These are phyloP conservation scores for Globisporangium recalcitrans DNA, from an alignment of 352 stramenopile species.

Conservation along the genomic window DNA sequence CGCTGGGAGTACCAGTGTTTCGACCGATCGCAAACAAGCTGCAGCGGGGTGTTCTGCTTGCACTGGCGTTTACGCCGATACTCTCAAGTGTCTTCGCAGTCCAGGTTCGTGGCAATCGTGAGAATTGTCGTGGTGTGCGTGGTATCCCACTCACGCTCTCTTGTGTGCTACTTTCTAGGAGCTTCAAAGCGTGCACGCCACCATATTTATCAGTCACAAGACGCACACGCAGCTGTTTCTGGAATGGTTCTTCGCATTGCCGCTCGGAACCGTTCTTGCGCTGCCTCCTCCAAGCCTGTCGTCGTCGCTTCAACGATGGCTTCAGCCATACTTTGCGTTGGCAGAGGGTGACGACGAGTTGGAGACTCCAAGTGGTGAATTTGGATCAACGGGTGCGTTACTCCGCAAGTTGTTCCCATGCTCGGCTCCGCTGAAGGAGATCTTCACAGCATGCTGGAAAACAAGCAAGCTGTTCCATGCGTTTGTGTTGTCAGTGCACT, in stretches of 20 bases:
- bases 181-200: slow-evolving; percentile 51
- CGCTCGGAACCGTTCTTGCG: slow-evolving; percentile 46
- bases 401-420: slow-evolving; percentile 39
- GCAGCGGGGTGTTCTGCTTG: slow-evolving; percentile 41
- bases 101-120: slow-evolving; percentile 35
- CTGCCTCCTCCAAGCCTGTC: slow-evolving; percentile 59
- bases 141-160: not conserved
- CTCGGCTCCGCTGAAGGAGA: slow-evolving; percentile 25
- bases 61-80: slow-evolving; percentile 63
- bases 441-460: slow-evolving; percentile 64
- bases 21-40: slow-evolving; percentile 29
- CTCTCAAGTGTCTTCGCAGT: slow-evolving; percentile 78
- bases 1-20: slow-evolving; percentile 48
- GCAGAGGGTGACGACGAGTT: slow-evolving; percentile 30
- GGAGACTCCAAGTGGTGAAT: slow-evolving; percentile 22
- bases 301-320: slow-evolving; percentile 74
- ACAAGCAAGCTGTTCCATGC: slow-evolving; percentile 58
- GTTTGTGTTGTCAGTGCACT: slow-evolving; percentile 70
- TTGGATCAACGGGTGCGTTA: slow-evolving; percentile 22
- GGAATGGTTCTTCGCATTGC: slow-evolving; percentile 81
- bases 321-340: slow-evolving; percentile 52
- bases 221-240: slow-evolving; percentile 60
- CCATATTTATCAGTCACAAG: slow-evolving; percentile 49
- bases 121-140: not conserved
- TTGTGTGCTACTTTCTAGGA: slow-evolving; percentile 29